phyloP scores from a whole-genome alignment of 768 basidiomycete species.

The Termitomyces sp. region DNA sequence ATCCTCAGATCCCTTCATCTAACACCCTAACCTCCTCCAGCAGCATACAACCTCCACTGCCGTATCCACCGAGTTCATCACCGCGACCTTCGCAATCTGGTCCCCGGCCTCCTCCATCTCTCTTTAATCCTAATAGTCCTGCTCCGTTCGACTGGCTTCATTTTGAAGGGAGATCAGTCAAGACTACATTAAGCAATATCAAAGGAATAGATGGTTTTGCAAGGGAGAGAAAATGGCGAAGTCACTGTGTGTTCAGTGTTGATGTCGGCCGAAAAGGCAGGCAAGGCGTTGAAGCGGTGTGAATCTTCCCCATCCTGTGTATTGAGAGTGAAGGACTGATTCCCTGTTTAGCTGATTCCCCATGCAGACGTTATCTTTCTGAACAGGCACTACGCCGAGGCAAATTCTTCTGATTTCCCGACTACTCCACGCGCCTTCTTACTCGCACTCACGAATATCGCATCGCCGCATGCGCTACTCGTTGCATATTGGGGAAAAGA shows the following conservation, averaged over 20 bases:
- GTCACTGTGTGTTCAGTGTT: slow-evolving; percentile 77
- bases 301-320: slow-evolving; percentile 24
- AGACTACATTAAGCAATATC: slow-evolving; percentile 76
- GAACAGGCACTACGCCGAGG: slow-evolving; percentile 66
- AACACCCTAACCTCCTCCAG: slow-evolving; percentile 23
- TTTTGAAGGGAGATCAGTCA: slow-evolving; percentile 78
- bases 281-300: slow-evolving; percentile 77
- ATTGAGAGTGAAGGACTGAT: slow-evolving; percentile 5
- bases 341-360: slow-evolving; percentile 59
- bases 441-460: slow-evolving; percentile 65
- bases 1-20: slow-evolving; percentile 33
- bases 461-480: slow-evolving; percentile 73
- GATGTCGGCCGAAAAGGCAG: slow-evolving; percentile 72
- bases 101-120: slow-evolving; percentile 23
- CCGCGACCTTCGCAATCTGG: slow-evolving; percentile 30
- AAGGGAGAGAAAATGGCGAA: slow-evolving; percentile 79
- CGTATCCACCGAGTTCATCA: slow-evolving; percentile 23
- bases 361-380: slow-evolving; percentile 83
- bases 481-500: slow-evolving; percentile 79
- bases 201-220: slow-evolving; percentile 79
- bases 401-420: slow-evolving; percentile 55
- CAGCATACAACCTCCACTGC: slow-evolving; percentile 30
- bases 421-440: slow-evolving; percentile 73
- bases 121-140: slow-evolving; percentile 51
- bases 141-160: slow-evolving; percentile 88